Evolutionary conservation across 139 green algal genomes (phyloP).

Genomic region (Gonium pectorale): DNA sequence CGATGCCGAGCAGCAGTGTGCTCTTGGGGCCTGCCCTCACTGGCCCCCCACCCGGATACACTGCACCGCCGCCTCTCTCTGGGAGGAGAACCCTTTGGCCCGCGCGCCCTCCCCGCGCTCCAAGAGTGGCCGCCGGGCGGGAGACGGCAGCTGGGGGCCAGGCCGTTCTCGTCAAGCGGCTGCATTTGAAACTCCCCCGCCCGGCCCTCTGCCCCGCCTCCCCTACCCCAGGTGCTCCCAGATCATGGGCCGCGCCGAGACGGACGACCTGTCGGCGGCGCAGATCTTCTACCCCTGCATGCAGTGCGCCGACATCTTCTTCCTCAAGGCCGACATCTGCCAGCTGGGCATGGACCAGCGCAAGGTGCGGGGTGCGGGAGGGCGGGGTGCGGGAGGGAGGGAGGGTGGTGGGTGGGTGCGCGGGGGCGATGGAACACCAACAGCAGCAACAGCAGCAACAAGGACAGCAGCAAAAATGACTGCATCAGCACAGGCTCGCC

Average conservation of each 20-base stretch:
- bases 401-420: neutral
- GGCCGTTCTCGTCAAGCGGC: neutral
- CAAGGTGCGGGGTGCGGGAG: slow-evolving; percentile 71
- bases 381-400: neutral
- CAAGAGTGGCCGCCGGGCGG: no score
- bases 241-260: slow-evolving; percentile 98
- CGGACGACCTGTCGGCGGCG: slow-evolving; percentile 92
- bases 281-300: slow-evolving; percentile 99
- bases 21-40: no score
- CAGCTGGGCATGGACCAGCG: slow-evolving; percentile 99
- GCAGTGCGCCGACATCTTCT: slow-evolving; percentile 95
- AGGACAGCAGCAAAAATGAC: no score
- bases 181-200: neutral
- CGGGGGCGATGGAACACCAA: neutral
- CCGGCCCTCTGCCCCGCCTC: neutral
- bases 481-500: no score
- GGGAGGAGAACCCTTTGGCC: no score
- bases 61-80: no score
- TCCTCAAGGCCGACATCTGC: slow-evolving; percentile 99
- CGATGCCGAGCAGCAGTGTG: no score
- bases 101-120: no score
- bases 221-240: slow-evolving; percentile 77
- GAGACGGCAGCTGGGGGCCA: neutral
- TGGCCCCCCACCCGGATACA: no score
- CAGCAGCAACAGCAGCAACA: neutral